Evolutionary conservation across 306 rosid genomes (phyloP).

Genomic region (Acacia confusa): DNA sequence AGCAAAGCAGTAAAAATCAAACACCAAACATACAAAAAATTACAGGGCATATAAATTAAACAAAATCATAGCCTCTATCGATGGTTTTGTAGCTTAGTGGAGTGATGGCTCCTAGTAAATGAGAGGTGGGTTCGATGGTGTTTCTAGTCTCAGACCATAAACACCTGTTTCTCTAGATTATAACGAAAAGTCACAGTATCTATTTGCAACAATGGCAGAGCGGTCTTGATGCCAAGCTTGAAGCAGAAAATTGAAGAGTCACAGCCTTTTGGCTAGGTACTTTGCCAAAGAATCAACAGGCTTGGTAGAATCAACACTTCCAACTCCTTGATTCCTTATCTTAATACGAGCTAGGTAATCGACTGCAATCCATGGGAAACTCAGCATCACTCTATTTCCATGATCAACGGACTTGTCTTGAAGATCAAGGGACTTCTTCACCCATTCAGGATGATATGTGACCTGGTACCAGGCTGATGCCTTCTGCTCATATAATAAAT

Average conservation of each 20-base stretch:
- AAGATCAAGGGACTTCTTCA: conserved; percentile 39
- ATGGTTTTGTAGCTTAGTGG: neutral
- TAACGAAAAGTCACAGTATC: neutral
- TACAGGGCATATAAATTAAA: neutral
- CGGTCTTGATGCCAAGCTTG: conserved; percentile 46
- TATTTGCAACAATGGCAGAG: conserved; percentile 46
- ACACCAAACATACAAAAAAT: neutral
- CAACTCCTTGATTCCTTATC: conserved; percentile 43
- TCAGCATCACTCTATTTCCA: conserved; percentile 48
- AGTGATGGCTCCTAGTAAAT: too few species aligned
- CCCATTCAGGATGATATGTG: conserved; percentile 80
- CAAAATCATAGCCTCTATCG: neutral
- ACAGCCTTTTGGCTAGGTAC: conserved; percentile 64
- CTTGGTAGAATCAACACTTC: conserved; percentile 44
- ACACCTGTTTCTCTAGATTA: neutral
- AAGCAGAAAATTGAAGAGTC: neutral
- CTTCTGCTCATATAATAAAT: conserved; percentile 63
- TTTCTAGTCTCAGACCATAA: neutral
- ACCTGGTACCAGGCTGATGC: conserved; percentile 92
- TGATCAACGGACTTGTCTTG: conserved; percentile 36
- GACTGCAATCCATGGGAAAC: conserved; percentile 85
- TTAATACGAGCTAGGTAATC: conserved; percentile 84
- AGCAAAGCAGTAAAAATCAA: neutral
- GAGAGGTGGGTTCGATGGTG: too few species aligned
- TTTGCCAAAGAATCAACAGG: conserved; percentile 62